These are phyloP conservation scores for Fusarium denticulatum DNA, from an alignment of 2,329 filamentous ascomycete species.

Conservation along the genomic window DNA sequence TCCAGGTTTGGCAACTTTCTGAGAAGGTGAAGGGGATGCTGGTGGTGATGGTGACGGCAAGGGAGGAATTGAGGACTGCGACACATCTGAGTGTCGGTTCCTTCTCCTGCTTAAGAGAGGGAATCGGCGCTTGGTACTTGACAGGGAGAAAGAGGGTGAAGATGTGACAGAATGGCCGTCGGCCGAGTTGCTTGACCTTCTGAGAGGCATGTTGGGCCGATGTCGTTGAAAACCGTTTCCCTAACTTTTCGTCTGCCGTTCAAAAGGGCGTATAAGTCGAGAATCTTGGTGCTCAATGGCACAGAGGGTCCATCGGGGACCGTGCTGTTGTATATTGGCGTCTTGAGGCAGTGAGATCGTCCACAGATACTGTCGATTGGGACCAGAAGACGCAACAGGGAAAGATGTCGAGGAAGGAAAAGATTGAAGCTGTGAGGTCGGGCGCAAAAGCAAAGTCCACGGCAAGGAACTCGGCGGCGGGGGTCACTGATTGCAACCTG, in stretches of 20 bases:
- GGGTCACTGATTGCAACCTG: conserved; percentile 17
- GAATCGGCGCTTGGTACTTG: conserved; percentile 45
- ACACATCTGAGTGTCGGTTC: conserved; percentile 36
- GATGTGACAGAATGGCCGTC: conserved; percentile 38
- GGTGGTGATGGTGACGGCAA: conserved; percentile 18
- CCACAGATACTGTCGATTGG: conserved; percentile 3
- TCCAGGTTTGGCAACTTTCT: conserved; percentile 28
- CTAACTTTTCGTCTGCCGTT: not conserved
- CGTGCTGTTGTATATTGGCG: conserved; percentile 1
- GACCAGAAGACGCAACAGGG: not conserved
- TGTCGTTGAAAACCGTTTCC: conserved; percentile 7
- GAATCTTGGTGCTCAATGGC: conserved; percentile 28
- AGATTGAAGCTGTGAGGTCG: conserved; percentile 14
- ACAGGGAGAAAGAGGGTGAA: conserved; percentile 36
- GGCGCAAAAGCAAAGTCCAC: conserved; percentile 25
- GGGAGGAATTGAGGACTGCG: conserved; percentile 32
- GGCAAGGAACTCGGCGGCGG: conserved; percentile 29
- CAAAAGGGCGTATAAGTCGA: conserved; percentile 2
- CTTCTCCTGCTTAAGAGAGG: conserved; percentile 45
- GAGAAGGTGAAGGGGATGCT: conserved; percentile 13
- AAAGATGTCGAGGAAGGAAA: conserved; percentile 20
- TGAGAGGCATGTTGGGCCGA: conserved; percentile 38
- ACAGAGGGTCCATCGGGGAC: conserved; percentile 32
- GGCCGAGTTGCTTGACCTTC: conserved; percentile 41
- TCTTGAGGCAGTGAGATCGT: not conserved